These are phyloP conservation scores for Microbotryum lychnidis-dioicae DNA, from an alignment of 1,284 basidiomycete genomes.

Conservation along the genomic window DNA sequence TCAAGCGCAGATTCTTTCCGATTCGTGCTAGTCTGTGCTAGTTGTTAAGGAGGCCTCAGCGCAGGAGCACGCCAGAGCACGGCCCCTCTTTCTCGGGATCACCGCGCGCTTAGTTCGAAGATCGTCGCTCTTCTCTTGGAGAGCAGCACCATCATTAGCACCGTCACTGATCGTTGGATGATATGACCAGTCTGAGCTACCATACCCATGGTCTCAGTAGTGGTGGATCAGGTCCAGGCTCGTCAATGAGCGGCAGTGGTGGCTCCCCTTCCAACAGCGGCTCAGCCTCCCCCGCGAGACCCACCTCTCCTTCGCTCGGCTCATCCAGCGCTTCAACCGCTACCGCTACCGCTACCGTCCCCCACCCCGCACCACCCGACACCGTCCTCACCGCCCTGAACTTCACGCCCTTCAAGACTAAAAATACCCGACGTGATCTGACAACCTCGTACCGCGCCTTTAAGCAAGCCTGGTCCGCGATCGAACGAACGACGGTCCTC, in stretches of 20 bases:
- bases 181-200: no score
- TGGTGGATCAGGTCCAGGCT: no score
- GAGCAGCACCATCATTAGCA: no score
- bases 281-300: neutral
- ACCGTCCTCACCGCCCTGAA: neutral
- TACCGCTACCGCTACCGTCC: neutral
- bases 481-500: constrained; percentile 6
- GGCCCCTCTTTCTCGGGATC: no score
- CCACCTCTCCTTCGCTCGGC: neutral
- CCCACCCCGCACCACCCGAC: neutral
- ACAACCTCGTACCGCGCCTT: constrained; percentile 2
- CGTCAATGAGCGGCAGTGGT: neutral
- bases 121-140: no score
- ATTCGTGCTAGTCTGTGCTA: no score
- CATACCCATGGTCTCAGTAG: no score
- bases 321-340: neutral
- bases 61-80: no score
- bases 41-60: no score
- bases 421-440: constrained; percentile 13
- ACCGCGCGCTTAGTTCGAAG: no score
- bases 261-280: neutral
- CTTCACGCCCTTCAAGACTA: constrained; percentile 1
- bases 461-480: constrained; percentile 1
- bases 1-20: no score
- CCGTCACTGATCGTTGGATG: no score